Evolutionary conservation across 2,329 filamentous ascomycete genomes (phyloP).

Genomic region (Fusarium piperis): DNA sequence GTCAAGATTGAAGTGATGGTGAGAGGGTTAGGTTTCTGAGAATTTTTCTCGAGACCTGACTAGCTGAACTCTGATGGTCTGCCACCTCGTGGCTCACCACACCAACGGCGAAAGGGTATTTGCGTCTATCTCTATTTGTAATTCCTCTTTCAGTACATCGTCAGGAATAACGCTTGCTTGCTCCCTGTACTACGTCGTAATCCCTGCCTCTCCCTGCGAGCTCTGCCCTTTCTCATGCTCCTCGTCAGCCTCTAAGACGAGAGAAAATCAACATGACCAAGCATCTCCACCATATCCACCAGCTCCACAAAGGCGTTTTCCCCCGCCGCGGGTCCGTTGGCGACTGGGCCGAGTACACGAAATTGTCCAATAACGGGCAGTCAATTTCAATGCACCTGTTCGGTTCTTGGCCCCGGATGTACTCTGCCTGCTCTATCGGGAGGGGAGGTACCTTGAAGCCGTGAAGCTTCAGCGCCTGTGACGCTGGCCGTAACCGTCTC

Average conservation of each 20-base stretch:
- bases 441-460: conserved; percentile 15
- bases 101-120: neutral
- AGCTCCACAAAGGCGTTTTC: conserved; percentile 26
- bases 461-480: conserved; percentile 1
- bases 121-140: neutral
- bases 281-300: conserved; percentile 28
- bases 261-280: conserved; percentile 40
- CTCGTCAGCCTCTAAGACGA: conserved; percentile 31
- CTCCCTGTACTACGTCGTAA: conserved; percentile 2
- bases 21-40: conserved; percentile 9
- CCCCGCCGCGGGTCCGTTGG: conserved; percentile 22
- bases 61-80: conserved; percentile 26
- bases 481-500: neutral
- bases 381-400: conserved; percentile 35
- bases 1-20: neutral
- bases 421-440: conserved; percentile 8
- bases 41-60: conserved; percentile 21
- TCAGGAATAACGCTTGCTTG: neutral
- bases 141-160: neutral
- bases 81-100: conserved; percentile 14
- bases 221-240: neutral
- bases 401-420: conserved; percentile 22
- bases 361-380: conserved; percentile 27
- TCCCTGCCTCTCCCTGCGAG: conserved; percentile 19
- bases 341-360: conserved; percentile 11